Evolutionary conservation across 805 yeast genomes (phyloP), one percentile per base, ranked within the genome.

Genomic region (Lipomyces lipofer): DNA sequence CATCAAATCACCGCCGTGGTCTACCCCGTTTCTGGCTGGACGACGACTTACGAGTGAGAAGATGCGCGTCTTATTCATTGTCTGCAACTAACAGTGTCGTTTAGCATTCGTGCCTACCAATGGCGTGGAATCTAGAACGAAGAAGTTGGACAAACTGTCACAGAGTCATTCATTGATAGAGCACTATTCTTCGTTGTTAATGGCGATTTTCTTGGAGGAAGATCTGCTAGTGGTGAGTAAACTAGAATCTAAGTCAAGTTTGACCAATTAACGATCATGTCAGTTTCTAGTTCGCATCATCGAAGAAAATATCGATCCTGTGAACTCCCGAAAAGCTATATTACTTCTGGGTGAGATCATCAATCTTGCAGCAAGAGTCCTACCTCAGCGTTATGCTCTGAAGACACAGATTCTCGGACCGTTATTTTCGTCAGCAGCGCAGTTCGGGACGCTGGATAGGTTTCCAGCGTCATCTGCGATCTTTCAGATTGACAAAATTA

Each of bases 161-260:
- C 30, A 47, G 6, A 33, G 51, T 21, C 36, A 22, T 4, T 47
- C 64, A 9, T 55, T 60, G 43, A 44, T 79, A 0, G 81, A 82
- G 38, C 96, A 91, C 60, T 84, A 80, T 63, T 75, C 83, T 2
- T 85, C 95, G 0, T 66, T 87, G 2, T 55, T 90, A 2, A 68
- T 85, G 0, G 70, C 76, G 4, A 71, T 82, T 0, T 72, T 88
- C n/a, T 66, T 86, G 32, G 58, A 63, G 19, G 71, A 54, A 38
- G 64, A 54, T 19, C 42, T 60, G 24, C 19, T 56, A 36, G n/a
- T n/a, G 4, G 40, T 36, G 22, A 36, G 40, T 25, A 17, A 15
- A 19, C 22, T n/a, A 19, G 9, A 13, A 9, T 7, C 4, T 9
- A 3, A 19, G 6, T n/a, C 25, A 10, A 12, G 25, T 8, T 24